Base-by-base conservation (phyloP, 2,329 filamentous ascomycete genomes). In the Colletotrichum sublineola region DNA sequence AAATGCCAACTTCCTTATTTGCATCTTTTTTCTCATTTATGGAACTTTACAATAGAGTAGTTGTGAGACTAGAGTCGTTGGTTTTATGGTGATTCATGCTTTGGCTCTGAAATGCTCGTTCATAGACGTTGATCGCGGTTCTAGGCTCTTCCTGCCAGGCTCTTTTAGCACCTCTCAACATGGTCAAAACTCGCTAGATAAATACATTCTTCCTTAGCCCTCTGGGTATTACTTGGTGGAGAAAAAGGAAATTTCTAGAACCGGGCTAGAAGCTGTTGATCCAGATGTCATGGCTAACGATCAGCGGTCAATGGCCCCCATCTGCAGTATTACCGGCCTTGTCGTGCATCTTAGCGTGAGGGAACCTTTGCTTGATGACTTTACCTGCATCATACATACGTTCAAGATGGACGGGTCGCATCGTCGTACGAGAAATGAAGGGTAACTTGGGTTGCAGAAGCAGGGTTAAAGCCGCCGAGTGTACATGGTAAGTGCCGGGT, bases 301-400 rank as follows among this genome's bases (percentile, higher is more conserved):
- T 48, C 31, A 38, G 33, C 63, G 53, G 58, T 58, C 40, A 31
- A 20, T 15, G 7, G 12, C 42, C 40, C 12, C n/a, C n/a, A 31
- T 42, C 12, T 9, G 24, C 46, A 31, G 24, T 56, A 24, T 24
- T 1, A 18, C 38, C 40, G 24, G 48, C 42, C 63, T 58, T 66
- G 40, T n/a, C 56, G 18, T 12, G 8, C 29, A 58, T 53, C 53
- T 66, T 66, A 53, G 42, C 53, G 24, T 12, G 36, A 44, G 33
- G 44, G 6, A 52, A 52, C 29, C 50, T 57, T 40, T 20, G 15
- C 40, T 24, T 29, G 20, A 44, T 36, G 36, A n/a, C 50, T 33
- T 52, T 18, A 40, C 33, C 48, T 68, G 33, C 52, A 57, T 58
- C 42, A 64, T 42, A 36, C 24, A 5, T 31, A 52, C 40, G 20